Percentiles rank a stretch among this genome's conserved stretches.
Evolutionary conservation across 2,329 filamentous ascomycete genomes (phyloP).

Genomic region (Fusarium poae): DNA sequence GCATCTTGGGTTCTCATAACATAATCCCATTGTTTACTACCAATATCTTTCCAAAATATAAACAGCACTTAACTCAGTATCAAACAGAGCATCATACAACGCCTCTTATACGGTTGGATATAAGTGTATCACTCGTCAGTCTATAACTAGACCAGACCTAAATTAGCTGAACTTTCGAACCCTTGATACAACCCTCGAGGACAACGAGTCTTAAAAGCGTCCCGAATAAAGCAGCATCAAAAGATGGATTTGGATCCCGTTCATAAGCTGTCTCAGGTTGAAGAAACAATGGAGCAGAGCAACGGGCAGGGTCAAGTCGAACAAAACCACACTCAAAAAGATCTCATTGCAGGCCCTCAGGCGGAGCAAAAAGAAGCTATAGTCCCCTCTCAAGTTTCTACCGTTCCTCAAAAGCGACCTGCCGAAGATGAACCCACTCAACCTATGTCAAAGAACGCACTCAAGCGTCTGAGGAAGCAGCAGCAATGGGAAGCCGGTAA

Average conservation of each 20-base stretch:
- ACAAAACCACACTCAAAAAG: not conserved
- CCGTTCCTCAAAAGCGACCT: constrained; percentile 10
- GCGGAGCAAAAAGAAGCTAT: not conserved
- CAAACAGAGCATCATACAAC: not conserved
- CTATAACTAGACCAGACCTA: not conserved
- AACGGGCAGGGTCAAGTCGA: not conserved
- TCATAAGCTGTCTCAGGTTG: not conserved
- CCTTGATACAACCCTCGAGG: not conserved
- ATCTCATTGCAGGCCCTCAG: not conserved
- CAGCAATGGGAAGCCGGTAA: constrained; percentile 82
- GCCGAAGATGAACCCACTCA: constrained; percentile 27
- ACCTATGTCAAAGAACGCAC: constrained; percentile 83
- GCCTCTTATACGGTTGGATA: constrained; percentile 15
- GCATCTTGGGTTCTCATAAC: not conserved
- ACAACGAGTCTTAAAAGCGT: not conserved
- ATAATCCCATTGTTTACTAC: rapidly evolving
- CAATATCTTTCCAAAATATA: not conserved
- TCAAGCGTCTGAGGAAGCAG: constrained; percentile 80
- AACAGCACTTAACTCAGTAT: not conserved
- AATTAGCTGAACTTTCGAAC: not conserved
- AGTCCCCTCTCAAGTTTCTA: constrained; percentile 8
- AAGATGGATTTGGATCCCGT: not conserved
- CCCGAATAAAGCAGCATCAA: not conserved
- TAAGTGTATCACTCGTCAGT: constrained; percentile 1
- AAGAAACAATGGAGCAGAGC: not conserved